Percentiles rank a stretch among this genome's conserved stretches.
These are phyloP conservation scores for Chaetoceros tenuissimus DNA, from an alignment of 108 stramenopile genomes.

Conservation along the genomic window DNA sequence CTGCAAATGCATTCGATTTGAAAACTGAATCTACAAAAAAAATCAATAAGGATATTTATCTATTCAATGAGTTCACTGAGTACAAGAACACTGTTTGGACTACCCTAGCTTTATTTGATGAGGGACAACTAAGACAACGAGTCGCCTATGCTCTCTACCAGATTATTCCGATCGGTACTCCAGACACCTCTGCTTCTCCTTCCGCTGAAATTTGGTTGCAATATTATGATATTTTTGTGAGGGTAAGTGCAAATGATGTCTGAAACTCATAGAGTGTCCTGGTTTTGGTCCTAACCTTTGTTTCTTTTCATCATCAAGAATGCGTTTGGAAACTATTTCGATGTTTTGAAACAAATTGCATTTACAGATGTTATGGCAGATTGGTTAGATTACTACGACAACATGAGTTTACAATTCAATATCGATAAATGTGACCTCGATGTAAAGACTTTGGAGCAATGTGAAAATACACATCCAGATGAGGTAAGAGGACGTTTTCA, in stretches of 20 bases:
- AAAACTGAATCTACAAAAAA: too few species aligned
- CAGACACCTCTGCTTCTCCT: neutral
- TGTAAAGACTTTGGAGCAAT: neutral
- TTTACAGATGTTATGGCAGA: constrained; percentile 57
- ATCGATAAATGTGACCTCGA: neutral
- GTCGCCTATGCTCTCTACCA: constrained; percentile 71
- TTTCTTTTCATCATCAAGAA: too few species aligned
- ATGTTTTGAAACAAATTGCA: constrained; percentile 55
- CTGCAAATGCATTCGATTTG: too few species aligned
- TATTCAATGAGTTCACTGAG: neutral
- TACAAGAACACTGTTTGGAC: constrained; percentile 31
- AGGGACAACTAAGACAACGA: constrained; percentile 67
- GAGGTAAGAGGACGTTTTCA: constrained; percentile 3
- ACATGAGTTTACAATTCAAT: too few species aligned
- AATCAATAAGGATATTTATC: too few species aligned
- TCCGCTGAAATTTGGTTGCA: constrained; percentile 23
- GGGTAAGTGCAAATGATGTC: too few species aligned
- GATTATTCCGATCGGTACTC: constrained; percentile 17
- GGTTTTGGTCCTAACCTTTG: too few species aligned
- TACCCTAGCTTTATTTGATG: constrained; percentile 15
- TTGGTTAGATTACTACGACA: constrained; percentile 51
- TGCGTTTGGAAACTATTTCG: too few species aligned
- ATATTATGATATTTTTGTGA: constrained; percentile 64
- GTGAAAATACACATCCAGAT: neutral
- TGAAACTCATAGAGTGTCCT: too few species aligned